These are phyloP conservation scores for Paxillus ammoniavirescens DNA, from an alignment of 768 basidiomycete genomes.

Conservation along the genomic window DNA sequence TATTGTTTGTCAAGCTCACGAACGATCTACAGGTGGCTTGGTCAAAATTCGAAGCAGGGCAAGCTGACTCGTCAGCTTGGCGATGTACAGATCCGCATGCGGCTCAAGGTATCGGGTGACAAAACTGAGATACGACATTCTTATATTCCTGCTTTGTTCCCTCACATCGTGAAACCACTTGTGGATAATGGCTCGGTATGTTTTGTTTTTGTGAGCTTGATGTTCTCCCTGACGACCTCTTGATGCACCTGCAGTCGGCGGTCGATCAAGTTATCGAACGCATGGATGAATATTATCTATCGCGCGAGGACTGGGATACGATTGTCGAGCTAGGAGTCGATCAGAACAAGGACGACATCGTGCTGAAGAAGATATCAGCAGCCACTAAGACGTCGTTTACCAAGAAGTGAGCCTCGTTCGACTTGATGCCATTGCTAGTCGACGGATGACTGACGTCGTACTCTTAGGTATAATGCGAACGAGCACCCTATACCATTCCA, in stretches of 20 bases:
- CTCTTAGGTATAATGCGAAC: conserved; percentile 75
- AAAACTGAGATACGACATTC: conserved; percentile 86
- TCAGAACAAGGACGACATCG: conserved; percentile 64
- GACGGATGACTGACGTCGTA: neutral
- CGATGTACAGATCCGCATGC: conserved; percentile 95
- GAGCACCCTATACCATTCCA: conserved; percentile 97
- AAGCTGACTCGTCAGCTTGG: conserved; percentile 79
- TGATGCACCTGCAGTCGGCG: conserved; percentile 33
- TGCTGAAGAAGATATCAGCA: conserved; percentile 81
- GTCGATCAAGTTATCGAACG: conserved; percentile 78
- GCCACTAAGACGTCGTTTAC: conserved; percentile 86
- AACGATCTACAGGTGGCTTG: conserved; percentile 73
- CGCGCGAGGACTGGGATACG: conserved; percentile 96
- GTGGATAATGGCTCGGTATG: conserved; percentile 71
- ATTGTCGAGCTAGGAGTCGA: conserved; percentile 92
- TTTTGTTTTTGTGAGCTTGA: conserved; percentile 17
- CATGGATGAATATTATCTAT: conserved; percentile 95
- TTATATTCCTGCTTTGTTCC: conserved; percentile 88
- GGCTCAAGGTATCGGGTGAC: conserved; percentile 89
- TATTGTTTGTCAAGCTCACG: neutral
- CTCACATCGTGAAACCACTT: conserved; percentile 77
- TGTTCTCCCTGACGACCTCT: neutral
- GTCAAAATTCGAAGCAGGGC: conserved; percentile 91
- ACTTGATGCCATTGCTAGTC: neutral
- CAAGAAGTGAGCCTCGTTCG: conserved; percentile 55